These are phyloP conservation scores for Colletotrichum aenigma DNA, from an alignment of 2,329 filamentous ascomycete genomes.

Conservation along the genomic window DNA sequence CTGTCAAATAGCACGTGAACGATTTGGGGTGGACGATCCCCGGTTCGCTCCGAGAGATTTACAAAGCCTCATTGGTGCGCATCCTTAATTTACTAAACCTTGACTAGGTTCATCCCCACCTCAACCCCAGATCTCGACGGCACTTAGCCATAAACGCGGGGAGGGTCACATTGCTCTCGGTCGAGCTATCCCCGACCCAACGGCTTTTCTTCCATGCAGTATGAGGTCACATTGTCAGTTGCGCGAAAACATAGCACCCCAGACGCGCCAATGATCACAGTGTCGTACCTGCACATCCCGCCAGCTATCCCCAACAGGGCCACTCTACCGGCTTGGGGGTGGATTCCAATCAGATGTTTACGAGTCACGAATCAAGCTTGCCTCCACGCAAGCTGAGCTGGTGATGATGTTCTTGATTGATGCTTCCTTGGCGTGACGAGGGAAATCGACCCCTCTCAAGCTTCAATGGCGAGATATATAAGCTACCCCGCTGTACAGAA, in stretches of 20 bases:
- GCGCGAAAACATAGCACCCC: not conserved
- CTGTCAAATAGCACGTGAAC: conserved; percentile 5
- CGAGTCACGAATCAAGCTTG: conserved; percentile 9
- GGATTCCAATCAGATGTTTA: not conserved
- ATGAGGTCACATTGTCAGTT: conserved; percentile 11
- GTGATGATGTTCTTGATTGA: not conserved
- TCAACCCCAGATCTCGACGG: conserved; percentile 18
- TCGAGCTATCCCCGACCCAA: conserved; percentile 1
- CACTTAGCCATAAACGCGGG: not conserved
- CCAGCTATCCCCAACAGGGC: not conserved
- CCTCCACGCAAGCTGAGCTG: not conserved
- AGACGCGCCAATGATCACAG: conserved; percentile 10
- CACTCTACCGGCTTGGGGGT: not conserved
- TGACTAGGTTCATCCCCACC: not conserved
- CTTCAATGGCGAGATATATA: not conserved
- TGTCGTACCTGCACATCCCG: conserved; percentile 2
- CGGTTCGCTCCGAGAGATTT: not conserved
- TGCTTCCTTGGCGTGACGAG: not conserved
- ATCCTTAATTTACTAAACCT: not conserved
- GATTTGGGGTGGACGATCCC: not conserved
- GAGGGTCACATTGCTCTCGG: conserved; percentile 7
- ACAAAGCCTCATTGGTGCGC: conserved; percentile 7
- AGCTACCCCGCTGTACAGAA: not conserved
- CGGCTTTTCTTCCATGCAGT: not conserved
- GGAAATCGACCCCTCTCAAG: not conserved